A percentile compares a stretch with the other conserved stretches of the same genome.
phyloP scores from a whole-genome alignment of 2,329 filamentous ascomycete genomes.

The Talaromyces albobiverticillius region DNA sequence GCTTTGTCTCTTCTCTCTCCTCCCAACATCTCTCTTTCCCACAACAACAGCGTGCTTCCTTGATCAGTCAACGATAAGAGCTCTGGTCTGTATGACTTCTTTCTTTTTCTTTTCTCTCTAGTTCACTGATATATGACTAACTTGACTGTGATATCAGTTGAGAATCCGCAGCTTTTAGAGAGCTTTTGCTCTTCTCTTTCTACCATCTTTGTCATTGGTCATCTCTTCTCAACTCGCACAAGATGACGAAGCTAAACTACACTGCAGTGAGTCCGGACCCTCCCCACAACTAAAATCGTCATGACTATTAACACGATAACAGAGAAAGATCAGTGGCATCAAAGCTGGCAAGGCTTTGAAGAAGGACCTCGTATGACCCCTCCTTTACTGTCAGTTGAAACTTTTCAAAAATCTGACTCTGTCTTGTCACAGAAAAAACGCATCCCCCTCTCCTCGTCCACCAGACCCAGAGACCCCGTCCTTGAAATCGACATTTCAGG shows the following conservation, averaged over 20 bases:
- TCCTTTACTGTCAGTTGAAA: too few species aligned
- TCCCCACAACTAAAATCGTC: not conserved
- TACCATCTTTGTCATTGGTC: not conserved
- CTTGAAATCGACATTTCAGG: conserved; percentile 47
- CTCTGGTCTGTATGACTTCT: not conserved
- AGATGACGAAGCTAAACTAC: conserved; percentile 41
- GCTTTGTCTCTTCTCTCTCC: not conserved
- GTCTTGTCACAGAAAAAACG: conserved; percentile 30
- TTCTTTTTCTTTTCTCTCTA: not conserved
- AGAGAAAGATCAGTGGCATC: conserved; percentile 46
- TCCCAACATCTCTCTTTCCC: not conserved
- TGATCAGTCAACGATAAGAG: not conserved
- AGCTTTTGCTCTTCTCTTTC: not conserved
- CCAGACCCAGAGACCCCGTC: conserved; percentile 26
- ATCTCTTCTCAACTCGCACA: conserved; percentile 1
- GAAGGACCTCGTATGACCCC: conserved; percentile 44
- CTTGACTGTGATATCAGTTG: not conserved
- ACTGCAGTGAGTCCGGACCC: conserved; percentile 30
- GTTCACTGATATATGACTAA: not conserved
- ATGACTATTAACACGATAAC: not conserved
- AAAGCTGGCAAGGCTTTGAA: conserved; percentile 46
- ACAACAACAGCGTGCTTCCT: not conserved
- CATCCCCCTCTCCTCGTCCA: conserved; percentile 27
- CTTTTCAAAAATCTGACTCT: conserved; percentile 4
- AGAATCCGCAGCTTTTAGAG: not conserved